Evolutionary conservation across 176 grass and related monocot genomes (phyloP).

Genomic region (Ampelocalamus luodianensis): DNA sequence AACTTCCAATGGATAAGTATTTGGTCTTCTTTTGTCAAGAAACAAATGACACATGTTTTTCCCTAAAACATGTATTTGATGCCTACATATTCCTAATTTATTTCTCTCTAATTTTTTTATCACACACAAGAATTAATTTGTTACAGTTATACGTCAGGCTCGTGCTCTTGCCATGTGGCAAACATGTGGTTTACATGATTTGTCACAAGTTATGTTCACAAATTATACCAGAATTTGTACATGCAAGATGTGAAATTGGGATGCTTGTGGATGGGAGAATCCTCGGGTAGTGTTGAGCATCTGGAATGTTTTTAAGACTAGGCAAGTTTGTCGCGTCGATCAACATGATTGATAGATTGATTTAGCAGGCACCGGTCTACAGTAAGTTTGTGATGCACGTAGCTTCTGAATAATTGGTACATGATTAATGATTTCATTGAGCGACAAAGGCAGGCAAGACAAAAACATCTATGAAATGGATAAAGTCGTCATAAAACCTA

Average conservation of each 20-base stretch:
- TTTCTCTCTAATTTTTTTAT: not conserved
- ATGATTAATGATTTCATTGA: not conserved
- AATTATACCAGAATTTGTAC: not conserved
- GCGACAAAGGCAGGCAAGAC: constrained; percentile 5
- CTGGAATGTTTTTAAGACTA: not conserved
- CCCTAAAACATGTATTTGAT: not conserved
- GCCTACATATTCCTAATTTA: not conserved
- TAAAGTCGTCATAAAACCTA: constrained; percentile 8
- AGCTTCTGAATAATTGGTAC: constrained; percentile 22
- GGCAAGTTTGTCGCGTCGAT: not conserved
- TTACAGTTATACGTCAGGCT: not conserved
- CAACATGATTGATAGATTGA: not conserved
- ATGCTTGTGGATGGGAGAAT: not conserved
- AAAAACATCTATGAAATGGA: not conserved
- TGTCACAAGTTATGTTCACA: not conserved
- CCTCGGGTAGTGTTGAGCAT: not conserved
- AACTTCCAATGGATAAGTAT: not conserved
- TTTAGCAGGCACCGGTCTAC: not conserved
- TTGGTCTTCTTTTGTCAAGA: not conserved
- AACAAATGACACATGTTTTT: not conserved
- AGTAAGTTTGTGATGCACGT: constrained; percentile 18
- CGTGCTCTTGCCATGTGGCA: not conserved
- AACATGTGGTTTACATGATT: not conserved
- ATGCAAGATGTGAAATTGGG: not conserved
- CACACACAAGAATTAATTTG: not conserved